Evolutionary conservation across 2,329 filamentous ascomycete genomes (phyloP).

Genomic region (Aspergillus pseudonomiae): DNA sequence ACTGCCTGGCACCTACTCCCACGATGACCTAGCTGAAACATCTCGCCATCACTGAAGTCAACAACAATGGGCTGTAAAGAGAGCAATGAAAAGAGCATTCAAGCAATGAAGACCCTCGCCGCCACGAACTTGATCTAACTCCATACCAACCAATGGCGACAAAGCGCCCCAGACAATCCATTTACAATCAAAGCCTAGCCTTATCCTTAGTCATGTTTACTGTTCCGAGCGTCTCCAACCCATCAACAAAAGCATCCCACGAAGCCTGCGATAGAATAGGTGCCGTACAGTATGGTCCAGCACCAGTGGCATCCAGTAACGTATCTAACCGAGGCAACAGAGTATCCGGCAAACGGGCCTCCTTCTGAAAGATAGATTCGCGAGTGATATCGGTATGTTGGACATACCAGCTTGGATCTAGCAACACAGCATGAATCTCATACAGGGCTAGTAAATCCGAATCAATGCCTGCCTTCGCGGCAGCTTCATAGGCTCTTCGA

Average conservation of each 20-base stretch:
- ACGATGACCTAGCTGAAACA: not conserved
- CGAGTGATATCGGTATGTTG: not conserved
- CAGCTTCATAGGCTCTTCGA: conserved; percentile 1
- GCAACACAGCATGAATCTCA: not conserved
- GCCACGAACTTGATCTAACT: too few relatives aligned
- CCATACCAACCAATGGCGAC: too few relatives aligned
- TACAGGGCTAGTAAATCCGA: not conserved
- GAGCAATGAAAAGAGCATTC: not conserved
- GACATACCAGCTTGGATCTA: not conserved
- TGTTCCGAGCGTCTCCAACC: not conserved
- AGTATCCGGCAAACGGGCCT: not conserved
- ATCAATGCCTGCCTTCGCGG: not conserved
- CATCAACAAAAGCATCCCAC: not conserved
- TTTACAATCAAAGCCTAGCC: not conserved
- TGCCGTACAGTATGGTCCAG: not conserved
- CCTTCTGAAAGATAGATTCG: not conserved
- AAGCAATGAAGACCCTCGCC: too few relatives aligned
- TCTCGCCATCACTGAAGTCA: not conserved
- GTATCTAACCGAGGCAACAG: not conserved
- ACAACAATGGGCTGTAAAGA: not conserved
- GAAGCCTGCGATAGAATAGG: not conserved
- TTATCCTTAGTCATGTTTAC: not conserved
- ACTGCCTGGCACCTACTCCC: not conserved
- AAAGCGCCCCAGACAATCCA: too few relatives aligned
- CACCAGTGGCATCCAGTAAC: not conserved